Evolutionary conservation across 805 yeast genomes (phyloP), one percentile per base, ranked within the genome.

Genomic region (Sugiyamaella floridensis): DNA sequence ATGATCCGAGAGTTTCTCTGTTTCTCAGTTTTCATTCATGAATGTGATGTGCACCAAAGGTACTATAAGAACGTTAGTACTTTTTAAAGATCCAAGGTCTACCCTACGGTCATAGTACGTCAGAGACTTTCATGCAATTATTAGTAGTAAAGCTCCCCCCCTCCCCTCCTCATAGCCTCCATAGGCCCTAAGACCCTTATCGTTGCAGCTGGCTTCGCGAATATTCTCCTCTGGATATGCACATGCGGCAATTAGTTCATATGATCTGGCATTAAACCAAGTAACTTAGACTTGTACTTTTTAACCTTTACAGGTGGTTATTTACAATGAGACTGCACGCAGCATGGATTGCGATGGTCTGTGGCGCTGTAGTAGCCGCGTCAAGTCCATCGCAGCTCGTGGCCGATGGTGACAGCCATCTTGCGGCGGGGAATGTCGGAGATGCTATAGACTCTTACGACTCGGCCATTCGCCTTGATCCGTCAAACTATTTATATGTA

Each of bases 401-500:
- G 26, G 47, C 50, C 15, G 40, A 42, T 10, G 60, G 55, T 8
- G 57, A 57, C 28, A 7, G 16, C 12, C 43, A 55, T 47, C 51
- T 55, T 7, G 16, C 46, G 20, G 40, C 47, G 7, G 62, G 61
- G 10, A 52, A 52, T 29, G 11, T 50, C 18, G 28, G 34, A 10
- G 49, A 43, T 43, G 62, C 62, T 4, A 42, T 63, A 40, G 28
- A 45, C 12, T 48, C 46, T 11, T 63, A 61, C 48, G 67, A 67
- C 49, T 54, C 55, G 12, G 68, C 66, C 3, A 58, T 67, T 14
- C 46, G 58, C 19, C 46, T 54, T 4, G 63, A 62, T 20, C 68
- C 68, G 26, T 40, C 49, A 8, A 61, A 64, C 55, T 64, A 60
- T 50, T 46, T 69, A 51, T 63, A 64, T 20, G 56, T 63, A 28